Base-by-base conservation (phyloP, 2,329 filamentous ascomycete species). In the Penicillium corylophilum region DNA sequence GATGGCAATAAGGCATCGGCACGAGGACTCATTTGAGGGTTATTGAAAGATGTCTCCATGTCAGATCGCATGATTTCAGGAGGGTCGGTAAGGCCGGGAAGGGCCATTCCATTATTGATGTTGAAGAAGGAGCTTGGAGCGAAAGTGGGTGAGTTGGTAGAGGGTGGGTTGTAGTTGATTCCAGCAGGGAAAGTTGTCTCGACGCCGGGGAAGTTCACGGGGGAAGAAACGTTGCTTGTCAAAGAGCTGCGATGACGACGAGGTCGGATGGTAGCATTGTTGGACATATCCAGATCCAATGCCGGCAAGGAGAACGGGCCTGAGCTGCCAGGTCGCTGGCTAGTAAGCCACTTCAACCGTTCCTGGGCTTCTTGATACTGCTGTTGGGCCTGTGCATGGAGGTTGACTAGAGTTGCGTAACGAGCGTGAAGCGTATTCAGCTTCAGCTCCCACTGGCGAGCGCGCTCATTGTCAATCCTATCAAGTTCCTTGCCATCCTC, bases 11-110 rank as follows among this genome's bases (percentile, higher is more conserved):
- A 68, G 23, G 81, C 78, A 55, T 83, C 82, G 15, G 83, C 83
- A 18, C 81, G 79, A 2, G 84, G 84, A 62, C 82, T 85, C 82
- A 86, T 86, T 12, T 82, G 81, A 9, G 80, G 82, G 24, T 82
- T 83, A 35, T 77, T 79, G 31, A 80, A 80, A 51, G 83, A 64
- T 18, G 71, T 70, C 39, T 85, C 83, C 3, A 78, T 69, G 24
- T 86, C 82, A 15, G 77, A 74, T 24, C 79, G 67, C 55, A 68
- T 62, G 13, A 65, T 59, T 23, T 70, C 67, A 2, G 74, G 61
- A 22, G 72, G 71, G 39, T 76, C 72, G 5, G 69, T 63, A 18
- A 74, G 69, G 51, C 69, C 64, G 5, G 76, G 71, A n/a, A 83
- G 63, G 4, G 81, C 79, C 80, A 84, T 85, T 51, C 83, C 83